A percentile compares a stretch with the other conserved stretches of the same genome.
Conservation (phyloP, 2,329 filamentous ascomycete species). For the Clarireedia paspali region DNA sequence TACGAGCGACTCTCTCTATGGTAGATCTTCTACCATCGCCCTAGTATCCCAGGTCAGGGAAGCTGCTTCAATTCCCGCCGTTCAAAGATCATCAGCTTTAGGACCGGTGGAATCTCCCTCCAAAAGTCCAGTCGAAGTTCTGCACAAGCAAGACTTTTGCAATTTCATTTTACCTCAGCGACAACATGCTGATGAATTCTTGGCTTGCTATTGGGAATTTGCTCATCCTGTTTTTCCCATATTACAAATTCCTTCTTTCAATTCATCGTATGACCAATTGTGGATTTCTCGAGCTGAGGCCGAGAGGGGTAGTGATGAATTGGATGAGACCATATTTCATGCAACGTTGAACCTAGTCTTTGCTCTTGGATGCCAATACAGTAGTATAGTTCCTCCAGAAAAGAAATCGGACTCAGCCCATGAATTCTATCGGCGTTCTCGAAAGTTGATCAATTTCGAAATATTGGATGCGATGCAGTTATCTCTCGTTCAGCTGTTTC, state of each 20-base stretch:
- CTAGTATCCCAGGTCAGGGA: conserved; percentile 3
- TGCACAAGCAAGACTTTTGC: conserved; percentile 6
- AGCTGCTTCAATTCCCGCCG: neutral
- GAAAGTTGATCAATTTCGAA: conserved; percentile 23
- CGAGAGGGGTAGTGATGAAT: neutral
- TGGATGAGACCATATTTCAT: conserved; percentile 13
- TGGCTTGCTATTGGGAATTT: conserved; percentile 17
- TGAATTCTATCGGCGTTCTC: conserved; percentile 26
- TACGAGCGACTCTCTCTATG: neutral
- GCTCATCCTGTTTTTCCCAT: conserved; percentile 20
- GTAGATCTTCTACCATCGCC: conserved; percentile 4
- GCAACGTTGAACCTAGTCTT: conserved; percentile 28
- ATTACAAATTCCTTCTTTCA: conserved; percentile 14
- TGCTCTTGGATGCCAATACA: conserved; percentile 26
- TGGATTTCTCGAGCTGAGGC: conserved; percentile 11
- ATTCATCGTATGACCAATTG: conserved; percentile 10
- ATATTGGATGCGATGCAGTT: conserved; percentile 24
- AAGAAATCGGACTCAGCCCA: conserved; percentile 14
- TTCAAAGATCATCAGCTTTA: neutral
- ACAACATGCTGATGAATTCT: conserved; percentile 15
- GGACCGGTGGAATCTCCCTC: neutral
- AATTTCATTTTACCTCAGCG: conserved; percentile 14
- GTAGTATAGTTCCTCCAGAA: conserved; percentile 7
- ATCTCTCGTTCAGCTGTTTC: conserved; percentile 25
- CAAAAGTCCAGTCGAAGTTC: neutral